These are phyloP conservation scores for Piloderma croceum DNA, from an alignment of 768 basidiomycete genomes.

Conservation along the genomic window DNA sequence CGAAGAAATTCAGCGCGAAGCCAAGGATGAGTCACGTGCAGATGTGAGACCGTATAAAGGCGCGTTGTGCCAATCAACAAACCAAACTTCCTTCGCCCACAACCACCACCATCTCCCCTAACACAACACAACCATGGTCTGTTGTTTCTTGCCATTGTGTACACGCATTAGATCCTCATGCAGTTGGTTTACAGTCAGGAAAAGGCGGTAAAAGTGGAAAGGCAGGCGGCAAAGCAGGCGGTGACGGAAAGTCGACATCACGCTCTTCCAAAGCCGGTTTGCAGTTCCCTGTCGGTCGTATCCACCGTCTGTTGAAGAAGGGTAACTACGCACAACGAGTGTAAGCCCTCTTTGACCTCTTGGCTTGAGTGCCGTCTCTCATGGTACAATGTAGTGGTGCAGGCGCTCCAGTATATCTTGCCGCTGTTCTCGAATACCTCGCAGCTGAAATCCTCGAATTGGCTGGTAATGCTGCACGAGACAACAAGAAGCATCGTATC, in stretches of 20 bases:
- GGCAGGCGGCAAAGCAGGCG: conserved; percentile 7
- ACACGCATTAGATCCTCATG: too few relatives aligned
- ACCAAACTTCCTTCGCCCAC: too few relatives aligned
- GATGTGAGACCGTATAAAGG: too few relatives aligned
- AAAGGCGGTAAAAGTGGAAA: conserved; percentile 22
- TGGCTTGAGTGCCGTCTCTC: not conserved
- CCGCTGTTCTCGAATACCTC: too few relatives aligned
- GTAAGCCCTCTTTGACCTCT: conserved; percentile 14
- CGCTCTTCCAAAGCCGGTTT: conserved; percentile 38
- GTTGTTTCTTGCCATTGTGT: too few relatives aligned
- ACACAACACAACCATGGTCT: too few relatives aligned
- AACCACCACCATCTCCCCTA: too few relatives aligned
- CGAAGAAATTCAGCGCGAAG: too few relatives aligned
- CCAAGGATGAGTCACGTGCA: too few relatives aligned
- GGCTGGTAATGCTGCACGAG: conserved; percentile 51
- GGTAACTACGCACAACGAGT: conserved; percentile 56
- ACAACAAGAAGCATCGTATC: conserved; percentile 58
- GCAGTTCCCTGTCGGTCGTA: conserved; percentile 50
- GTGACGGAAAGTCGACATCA: conserved; percentile 26
- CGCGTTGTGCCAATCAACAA: too few relatives aligned
- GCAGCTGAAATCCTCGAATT: conserved; percentile 60
- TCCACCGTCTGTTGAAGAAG: conserved; percentile 56
- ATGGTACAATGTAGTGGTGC: conserved; percentile 48
- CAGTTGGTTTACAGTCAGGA: too few relatives aligned
- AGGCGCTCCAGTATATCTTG: conserved; percentile 58